Base-by-base conservation (phyloP, 345 rosid species). In the Eucalyptus guilfoylei region DNA sequence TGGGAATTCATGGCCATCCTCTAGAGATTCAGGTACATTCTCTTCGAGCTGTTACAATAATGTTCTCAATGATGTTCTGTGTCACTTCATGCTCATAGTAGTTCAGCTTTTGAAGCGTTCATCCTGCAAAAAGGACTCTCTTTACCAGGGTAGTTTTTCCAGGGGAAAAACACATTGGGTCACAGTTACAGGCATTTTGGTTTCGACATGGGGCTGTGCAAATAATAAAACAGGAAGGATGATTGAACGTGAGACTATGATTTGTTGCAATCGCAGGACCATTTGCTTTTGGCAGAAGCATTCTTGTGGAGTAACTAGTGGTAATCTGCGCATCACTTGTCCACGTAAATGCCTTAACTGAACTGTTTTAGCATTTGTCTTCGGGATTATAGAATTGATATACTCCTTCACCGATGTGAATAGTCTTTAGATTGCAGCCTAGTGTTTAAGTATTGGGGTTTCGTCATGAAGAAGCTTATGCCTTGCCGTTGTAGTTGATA, bases 1-100 rank as follows among this genome's bases (percentile, higher is more conserved):
- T 97, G 98, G 98, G 99, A 89, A 97, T 96, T 92, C 97, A 96
- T 92, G 99, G 99, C 83, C 97, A 97, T 88, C 99, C 99, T 90
- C 87, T 97, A 87, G 99, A 97, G 92, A 97, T 97, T 85, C 99
- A 96, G 95, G 99, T 95, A 86, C 89, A 21, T 49, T 49, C 44
- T 30, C 72, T 28, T 62, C 4, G 12, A 49, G 52, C n/a, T 7
- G 52, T 85, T 45, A 23, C 44, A 85, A 47, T 4, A 83, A 24
- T 87, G 83, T 86, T 47, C 62, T 44, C 37, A 49, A 23, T 42
- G 9, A 83, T 86, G 47, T 47, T 23, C 67, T 40, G 34, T 50
- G 34, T 62, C 72, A 62, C 72, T 62, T 30, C 72, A 62, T 62
- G 34, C 34, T 62, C 72, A 30, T 30, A 6, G 8, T 62, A 62